phyloP scores from a whole-genome alignment of 2,329 filamentous ascomycete genomes.

The Geosmithia putterillii region DNA sequence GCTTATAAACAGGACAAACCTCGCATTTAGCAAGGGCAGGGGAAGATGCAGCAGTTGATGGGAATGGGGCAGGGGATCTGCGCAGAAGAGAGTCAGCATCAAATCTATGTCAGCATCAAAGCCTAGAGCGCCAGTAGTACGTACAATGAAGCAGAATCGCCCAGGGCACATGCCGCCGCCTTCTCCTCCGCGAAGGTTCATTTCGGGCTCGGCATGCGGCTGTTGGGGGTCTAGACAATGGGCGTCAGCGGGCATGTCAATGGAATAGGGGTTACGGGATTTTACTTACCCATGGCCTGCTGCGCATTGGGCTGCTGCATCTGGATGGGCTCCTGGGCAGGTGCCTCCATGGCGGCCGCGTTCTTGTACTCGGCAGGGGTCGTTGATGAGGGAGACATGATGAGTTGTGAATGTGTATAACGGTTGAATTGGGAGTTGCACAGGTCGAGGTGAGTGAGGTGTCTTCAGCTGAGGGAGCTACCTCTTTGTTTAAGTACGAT shows the following conservation, averaged over 20 bases:
- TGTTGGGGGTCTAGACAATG: conserved; percentile 3
- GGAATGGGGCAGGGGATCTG: conserved; percentile 17
- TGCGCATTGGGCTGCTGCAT: background rate
- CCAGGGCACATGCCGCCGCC: conserved; percentile 13
- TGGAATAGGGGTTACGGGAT: background rate
- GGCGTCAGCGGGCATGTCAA: background rate
- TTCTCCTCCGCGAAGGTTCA: conserved; percentile 11
- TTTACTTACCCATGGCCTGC: conserved; percentile 1
- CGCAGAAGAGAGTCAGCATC: background rate
- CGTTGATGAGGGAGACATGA: background rate
- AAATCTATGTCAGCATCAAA: background rate
- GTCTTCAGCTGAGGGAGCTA: background rate
- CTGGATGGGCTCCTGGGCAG: background rate
- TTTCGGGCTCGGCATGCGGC: conserved; percentile 3
- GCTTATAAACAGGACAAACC: background rate
- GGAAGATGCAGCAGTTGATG: conserved; percentile 18
- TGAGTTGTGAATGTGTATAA: background rate
- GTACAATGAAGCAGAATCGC: conserved; percentile 18
- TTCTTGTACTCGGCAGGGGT: background rate
- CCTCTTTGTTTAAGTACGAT: background rate
- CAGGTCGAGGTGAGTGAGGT: background rate
- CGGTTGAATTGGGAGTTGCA: background rate
- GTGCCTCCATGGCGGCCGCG: background rate
- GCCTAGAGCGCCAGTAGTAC: background rate
- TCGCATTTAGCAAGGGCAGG: conserved; percentile 8